These are phyloP conservation scores for Chaetomiaceae sp. DNA, from an alignment of 2,329 filamentous ascomycete species.

Conservation along the genomic window DNA sequence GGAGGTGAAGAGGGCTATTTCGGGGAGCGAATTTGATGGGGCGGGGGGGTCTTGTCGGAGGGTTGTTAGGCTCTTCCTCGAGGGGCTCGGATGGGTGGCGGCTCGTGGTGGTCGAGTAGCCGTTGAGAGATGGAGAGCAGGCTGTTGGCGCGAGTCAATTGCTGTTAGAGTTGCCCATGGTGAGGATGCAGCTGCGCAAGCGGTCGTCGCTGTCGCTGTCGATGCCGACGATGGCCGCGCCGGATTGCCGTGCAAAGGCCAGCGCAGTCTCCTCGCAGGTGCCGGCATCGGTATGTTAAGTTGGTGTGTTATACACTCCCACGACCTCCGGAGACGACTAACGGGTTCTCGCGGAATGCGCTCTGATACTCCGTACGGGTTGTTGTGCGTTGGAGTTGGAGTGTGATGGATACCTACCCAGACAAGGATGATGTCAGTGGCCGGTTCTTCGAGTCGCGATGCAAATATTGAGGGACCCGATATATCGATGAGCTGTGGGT, in stretches of 20 bases:
- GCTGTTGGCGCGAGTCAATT: not conserved
- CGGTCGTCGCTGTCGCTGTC: not conserved
- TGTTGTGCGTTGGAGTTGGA: not conserved
- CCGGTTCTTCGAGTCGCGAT: too few species aligned
- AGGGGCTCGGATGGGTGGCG: conserved; percentile 15
- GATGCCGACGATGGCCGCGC: not conserved
- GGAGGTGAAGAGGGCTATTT: conserved; percentile 41
- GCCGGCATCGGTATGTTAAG: conserved; percentile 14
- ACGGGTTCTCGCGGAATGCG: not conserved
- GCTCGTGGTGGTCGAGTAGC: conserved; percentile 10
- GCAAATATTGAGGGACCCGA: not conserved
- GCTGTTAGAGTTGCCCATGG: not conserved
- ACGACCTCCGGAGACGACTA: not conserved
- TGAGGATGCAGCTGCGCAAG: not conserved
- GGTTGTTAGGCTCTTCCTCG: conserved; percentile 2
- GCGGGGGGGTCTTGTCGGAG: conserved; percentile 14
- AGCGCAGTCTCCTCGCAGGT: conserved; percentile 17
- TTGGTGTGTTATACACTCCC: not conserved
- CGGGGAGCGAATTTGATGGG: conserved; percentile 31
- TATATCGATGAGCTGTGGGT: not conserved
- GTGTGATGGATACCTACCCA: conserved; percentile 2
- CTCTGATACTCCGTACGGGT: not conserved
- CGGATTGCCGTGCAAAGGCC: not conserved
- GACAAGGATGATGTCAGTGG: conserved; percentile 22
- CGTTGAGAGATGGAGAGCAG: not conserved